A percentile compares a stretch with the other conserved stretches of the same genome.
Evolutionary conservation across 306 rosid species (phyloP).

Genomic region (Quercus rubra): DNA sequence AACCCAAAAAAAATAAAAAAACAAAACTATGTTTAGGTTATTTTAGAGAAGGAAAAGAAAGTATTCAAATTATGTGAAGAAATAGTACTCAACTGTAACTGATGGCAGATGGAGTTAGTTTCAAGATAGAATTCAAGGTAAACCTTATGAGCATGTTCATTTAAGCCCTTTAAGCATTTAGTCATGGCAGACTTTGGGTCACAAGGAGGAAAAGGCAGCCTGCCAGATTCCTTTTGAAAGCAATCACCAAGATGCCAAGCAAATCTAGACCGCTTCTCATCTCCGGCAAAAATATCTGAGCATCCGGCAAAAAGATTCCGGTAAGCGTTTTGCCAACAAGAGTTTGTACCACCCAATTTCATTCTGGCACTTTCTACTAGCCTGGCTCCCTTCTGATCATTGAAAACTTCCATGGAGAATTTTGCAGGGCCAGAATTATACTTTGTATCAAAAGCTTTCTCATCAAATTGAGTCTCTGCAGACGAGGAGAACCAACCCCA

Average conservation of each 20-base stretch:
- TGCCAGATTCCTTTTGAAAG: constrained; percentile 78
- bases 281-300: constrained; percentile 52
- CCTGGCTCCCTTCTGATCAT: constrained; percentile 48
- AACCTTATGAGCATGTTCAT: constrained; percentile 60
- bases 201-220: constrained; percentile 62
- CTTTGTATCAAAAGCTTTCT: constrained; percentile 3
- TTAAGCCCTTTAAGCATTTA: constrained; percentile 40
- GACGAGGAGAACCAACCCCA: constrained; percentile 70
- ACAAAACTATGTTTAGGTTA: background rate
- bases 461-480: constrained; percentile 19
- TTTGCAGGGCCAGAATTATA: constrained; percentile 32
- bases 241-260: constrained; percentile 93
- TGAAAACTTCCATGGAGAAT: constrained; percentile 54
- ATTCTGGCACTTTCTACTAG: constrained; percentile 51
- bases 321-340: constrained; percentile 78
- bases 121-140: constrained; percentile 88
- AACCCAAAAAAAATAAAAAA: too few relatives aligned
- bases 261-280: constrained; percentile 68
- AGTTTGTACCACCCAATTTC: constrained; percentile 44
- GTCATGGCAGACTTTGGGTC: constrained; percentile 45
- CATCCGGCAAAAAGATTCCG: constrained; percentile 67
- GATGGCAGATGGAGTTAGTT: constrained; percentile 54
- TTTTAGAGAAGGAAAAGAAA: background rate
- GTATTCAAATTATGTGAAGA: background rate
- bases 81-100: constrained; percentile 26